phyloP scores from a whole-genome alignment of 768 basidiomycete species.

The Lentinula sp. region DNA sequence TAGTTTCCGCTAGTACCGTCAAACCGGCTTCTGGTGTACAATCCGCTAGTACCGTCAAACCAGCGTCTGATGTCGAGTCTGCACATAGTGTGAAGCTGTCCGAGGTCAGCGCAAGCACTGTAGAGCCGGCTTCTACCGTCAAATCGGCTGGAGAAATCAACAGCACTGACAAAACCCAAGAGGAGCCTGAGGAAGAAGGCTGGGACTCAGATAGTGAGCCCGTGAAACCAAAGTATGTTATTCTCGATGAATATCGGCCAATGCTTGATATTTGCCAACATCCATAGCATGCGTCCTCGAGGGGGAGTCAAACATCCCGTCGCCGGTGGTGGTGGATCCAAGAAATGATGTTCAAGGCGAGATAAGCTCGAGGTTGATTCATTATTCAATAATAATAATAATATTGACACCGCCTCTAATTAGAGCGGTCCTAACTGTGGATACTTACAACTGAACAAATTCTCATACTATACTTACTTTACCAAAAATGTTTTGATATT shows the following conservation, averaged over 20 bases:
- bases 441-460: no score
- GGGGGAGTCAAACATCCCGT: background rate
- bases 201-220: constrained; percentile 1
- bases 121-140: background rate
- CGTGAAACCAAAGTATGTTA: background rate
- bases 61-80: background rate
- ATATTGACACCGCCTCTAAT: no score
- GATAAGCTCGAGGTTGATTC: background rate
- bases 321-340: background rate
- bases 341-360: background rate
- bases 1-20: background rate
- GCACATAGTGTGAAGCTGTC: background rate
- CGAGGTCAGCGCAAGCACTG: background rate
- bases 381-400: background rate
- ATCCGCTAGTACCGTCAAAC: background rate
- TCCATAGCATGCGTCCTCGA: background rate
- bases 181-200: background rate
- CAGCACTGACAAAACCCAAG: background rate
- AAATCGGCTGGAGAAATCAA: background rate
- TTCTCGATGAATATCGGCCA: background rate
- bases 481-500: no score
- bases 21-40: background rate
- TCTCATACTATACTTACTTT: no score
- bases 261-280: background rate
- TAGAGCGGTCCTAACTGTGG: no score